These are phyloP conservation scores for Sutorius eximius DNA, from an alignment of 1,284 basidiomycete genomes.

Conservation along the genomic window DNA sequence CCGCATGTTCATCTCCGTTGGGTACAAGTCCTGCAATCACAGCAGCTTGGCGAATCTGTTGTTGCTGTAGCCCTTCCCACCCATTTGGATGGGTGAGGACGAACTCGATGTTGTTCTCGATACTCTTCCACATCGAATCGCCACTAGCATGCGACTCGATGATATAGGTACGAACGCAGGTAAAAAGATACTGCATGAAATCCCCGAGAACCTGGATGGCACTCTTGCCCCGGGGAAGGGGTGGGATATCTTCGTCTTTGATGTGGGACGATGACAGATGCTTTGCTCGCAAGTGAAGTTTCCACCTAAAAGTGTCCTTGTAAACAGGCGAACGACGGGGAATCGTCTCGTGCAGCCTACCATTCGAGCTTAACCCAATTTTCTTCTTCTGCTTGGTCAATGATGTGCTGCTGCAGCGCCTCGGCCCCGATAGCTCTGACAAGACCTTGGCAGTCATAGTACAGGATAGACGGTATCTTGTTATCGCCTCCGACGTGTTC, in stretches of 20 bases:
- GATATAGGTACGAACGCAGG: constrained; percentile 47
- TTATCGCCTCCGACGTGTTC: constrained; percentile 41
- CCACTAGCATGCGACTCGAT: constrained; percentile 47
- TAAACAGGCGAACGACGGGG: neutral
- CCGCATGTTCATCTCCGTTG: constrained; percentile 20
- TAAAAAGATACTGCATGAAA: constrained; percentile 50
- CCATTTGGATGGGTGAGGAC: constrained; percentile 46
- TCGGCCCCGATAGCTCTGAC: constrained; percentile 52
- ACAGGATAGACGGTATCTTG: constrained; percentile 58
- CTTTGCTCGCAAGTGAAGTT: constrained; percentile 49
- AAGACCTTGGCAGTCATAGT: constrained; percentile 46
- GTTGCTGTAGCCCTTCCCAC: constrained; percentile 44
- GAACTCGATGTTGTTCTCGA: constrained; percentile 36
- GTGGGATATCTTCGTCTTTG: constrained; percentile 36
- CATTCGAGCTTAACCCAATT: constrained; percentile 49
- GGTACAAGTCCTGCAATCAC: constrained; percentile 34
- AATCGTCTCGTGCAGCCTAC: constrained; percentile 28
- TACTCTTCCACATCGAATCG: constrained; percentile 35
- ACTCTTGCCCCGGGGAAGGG: constrained; percentile 46
- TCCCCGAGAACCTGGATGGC: constrained; percentile 50
- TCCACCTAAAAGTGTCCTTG: constrained; percentile 46
- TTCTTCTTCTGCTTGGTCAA: constrained; percentile 45
- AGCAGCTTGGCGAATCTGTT: constrained; percentile 38
- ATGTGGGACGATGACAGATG: constrained; percentile 29
- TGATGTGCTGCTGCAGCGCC: constrained; percentile 39